Evolutionary conservation across 176 grass and related monocot species (phyloP).

Genomic region (Poa pratensis): DNA sequence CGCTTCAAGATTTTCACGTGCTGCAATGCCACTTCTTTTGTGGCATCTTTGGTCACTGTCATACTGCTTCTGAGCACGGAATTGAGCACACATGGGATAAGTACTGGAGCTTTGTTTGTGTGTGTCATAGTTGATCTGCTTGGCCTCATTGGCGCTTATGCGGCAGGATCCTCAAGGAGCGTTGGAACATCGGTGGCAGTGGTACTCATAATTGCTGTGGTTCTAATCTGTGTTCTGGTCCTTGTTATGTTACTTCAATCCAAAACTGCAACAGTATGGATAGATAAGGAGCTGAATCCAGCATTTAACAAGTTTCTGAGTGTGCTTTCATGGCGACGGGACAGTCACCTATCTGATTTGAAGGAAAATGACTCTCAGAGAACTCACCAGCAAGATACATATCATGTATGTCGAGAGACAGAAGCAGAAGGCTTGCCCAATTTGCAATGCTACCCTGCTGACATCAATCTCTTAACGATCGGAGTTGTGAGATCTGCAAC

Average conservation of each 20-base stretch:
- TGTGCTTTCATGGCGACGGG: not conserved
- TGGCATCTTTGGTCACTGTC: constrained; percentile 42
- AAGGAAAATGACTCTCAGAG: not conserved
- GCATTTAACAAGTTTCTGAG: not conserved
- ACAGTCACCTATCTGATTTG: not conserved
- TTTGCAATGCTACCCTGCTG: not conserved
- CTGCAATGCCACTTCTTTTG: constrained; percentile 32
- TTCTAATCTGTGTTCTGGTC: constrained; percentile 21
- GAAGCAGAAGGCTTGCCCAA: not conserved
- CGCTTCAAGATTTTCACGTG: constrained; percentile 17
- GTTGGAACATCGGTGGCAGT: constrained; percentile 27
- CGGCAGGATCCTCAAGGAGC: constrained; percentile 3
- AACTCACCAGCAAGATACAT: constrained; percentile 4
- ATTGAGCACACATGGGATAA: constrained; percentile 35
- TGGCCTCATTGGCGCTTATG: constrained; percentile 27
- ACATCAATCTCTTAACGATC: not conserved
- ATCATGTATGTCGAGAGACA: not conserved
- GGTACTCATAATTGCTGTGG: constrained; percentile 20
- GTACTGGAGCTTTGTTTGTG: not conserved
- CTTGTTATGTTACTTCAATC: constrained; percentile 18
- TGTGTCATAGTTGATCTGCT: constrained; percentile 19
- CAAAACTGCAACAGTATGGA: not conserved
- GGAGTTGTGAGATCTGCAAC: not conserved
- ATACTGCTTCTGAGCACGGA: constrained; percentile 38
- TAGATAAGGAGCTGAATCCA: not conserved